phyloP scores from a whole-genome alignment of 768 basidiomycete genomes.

The Agaricus blazei region DNA sequence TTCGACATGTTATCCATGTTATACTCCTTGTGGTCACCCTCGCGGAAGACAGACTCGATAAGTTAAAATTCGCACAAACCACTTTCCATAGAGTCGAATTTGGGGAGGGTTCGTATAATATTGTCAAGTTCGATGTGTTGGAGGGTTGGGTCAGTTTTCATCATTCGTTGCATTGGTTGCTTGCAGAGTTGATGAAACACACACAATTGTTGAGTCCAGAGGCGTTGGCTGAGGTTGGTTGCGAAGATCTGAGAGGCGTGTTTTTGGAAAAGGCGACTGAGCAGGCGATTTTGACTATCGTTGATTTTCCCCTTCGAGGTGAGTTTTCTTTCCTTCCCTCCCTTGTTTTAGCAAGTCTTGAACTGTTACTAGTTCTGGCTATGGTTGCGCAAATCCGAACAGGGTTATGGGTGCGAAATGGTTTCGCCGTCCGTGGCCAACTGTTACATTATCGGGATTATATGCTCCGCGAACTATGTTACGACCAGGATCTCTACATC shows the following conservation, averaged over 20 bases:
- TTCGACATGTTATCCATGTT: constrained; percentile 38
- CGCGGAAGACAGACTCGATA: constrained; percentile 62
- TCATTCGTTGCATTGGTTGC: constrained; percentile 86
- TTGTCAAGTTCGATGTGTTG: constrained; percentile 74
- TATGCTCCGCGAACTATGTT: constrained; percentile 91
- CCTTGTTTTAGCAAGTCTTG: background rate
- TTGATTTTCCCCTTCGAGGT: constrained; percentile 92
- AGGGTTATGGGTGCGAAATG: constrained; percentile 97
- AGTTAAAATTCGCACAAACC: constrained; percentile 56
- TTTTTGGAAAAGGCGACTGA: constrained; percentile 60
- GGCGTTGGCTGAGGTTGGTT: constrained; percentile 44
- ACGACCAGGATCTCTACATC: constrained; percentile 91
- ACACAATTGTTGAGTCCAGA: constrained; percentile 61
- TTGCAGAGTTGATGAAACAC: constrained; percentile 86
- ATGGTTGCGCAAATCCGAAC: constrained; percentile 95
- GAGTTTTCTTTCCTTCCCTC: constrained; percentile 17
- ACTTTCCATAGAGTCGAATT: constrained; percentile 65
- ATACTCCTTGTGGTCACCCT: constrained; percentile 70
- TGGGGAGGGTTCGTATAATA: constrained; percentile 50
- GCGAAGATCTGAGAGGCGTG: constrained; percentile 53
- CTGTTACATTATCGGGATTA: constrained; percentile 94
- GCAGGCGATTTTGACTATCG: constrained; percentile 63
- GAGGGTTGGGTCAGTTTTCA: constrained; percentile 89
- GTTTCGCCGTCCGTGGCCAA: constrained; percentile 92
- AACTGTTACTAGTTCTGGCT: constrained; percentile 51